Evolutionary conservation across 2,329 filamentous ascomycete species (phyloP), one percentile per base, ranked within the genome.

Genomic region (Phialocephala subalpina): DNA sequence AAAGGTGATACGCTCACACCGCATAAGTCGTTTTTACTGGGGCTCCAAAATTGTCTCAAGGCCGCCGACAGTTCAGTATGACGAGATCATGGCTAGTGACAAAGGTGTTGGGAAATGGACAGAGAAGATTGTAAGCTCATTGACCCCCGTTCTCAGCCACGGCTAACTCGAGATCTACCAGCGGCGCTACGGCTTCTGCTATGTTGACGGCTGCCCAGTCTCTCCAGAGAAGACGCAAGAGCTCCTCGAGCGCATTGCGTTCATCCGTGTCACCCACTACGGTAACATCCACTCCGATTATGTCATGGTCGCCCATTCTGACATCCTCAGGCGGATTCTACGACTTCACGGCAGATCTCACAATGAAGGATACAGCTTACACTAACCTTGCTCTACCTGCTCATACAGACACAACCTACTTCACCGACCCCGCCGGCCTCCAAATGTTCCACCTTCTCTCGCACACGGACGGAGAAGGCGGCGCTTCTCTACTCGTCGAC

Each of bases 331-430:
- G 88, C 68, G 89, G 86, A 33, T 92, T 92, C 78, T 92, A 90
- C 82, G 95, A 97, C 79, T 98, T 98, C 78, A 92, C 92, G 0
- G 91, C 94, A 5, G 92, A 97, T 78, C 86, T 97, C 27, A 90
- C 93, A 33, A 91, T 91, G 75, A 94, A 94, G 70, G 94, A 97
- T 75, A 97, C 92, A 1, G 94, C 94, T 3, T 99, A 98, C 80
- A 97, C 95, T 1, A 93, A 91, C 73, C 84, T 96, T 59, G 89
- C 90, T 0, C 86, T 99, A 2, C 87, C 89, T 22, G 90, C 92
- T 0, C 96, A 99, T 78, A 98, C 95, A 0, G 96, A 99, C 80
- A 98, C 88, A 7, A 97, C 95, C 0, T 98, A 99, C 79, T 98
- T 98, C 80, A 94, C 89, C 25, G 95, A 98, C 69, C 95, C 96